Base-by-base conservation (phyloP, 352 stramenopile genomes). In the Phytophthora macrochlamydospora region DNA sequence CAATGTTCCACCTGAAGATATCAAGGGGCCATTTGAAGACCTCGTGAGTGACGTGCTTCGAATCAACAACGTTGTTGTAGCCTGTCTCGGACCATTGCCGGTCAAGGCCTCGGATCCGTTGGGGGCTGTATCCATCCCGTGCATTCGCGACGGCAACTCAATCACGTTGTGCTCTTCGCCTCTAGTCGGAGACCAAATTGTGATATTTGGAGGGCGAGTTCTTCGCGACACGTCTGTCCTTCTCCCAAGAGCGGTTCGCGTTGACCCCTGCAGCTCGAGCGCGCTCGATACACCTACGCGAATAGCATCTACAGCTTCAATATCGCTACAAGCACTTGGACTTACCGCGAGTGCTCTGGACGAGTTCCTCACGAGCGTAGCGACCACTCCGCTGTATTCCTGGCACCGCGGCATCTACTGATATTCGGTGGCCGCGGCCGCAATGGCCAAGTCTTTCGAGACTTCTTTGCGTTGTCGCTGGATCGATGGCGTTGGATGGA, bases 301-400 rank as follows among this genome's bases (percentile, higher is more conserved):
- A 89, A 89, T 45, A 76, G 48, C n/a, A 62, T 90, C 7, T 89
- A 90, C 54, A 65, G 65, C 31, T 88, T 88, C 42, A 56, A 89
- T 32, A 56, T 87, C 7, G 52, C 42, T 0, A 75, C 64, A 0
- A 65, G 43, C 7, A 63, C 51, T 4, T 91, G 83, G 83, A 65
- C 30, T 7, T 73, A 82, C 2, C 62, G 61, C 5, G 72, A 86
- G 37, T 90, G 78, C 60, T 56, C 52, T 4, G 79, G 76, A 0
- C 61, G 37, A 8, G 50, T 54, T 37, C 83, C 80, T 13, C 70
- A 62, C 8, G 78, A 81, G 51, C 76, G 83, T 18, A 87, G 80
- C 33, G 80, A 89, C 56, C 83, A 91, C 62, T 71, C 76, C 13
- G 80, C 76, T 5, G 59, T 87, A 29, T 91, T 88, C 56, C 49